Base-by-base conservation (phyloP, 1,139 yeast genomes). In the Zygosaccharomyces sapae region DNA sequence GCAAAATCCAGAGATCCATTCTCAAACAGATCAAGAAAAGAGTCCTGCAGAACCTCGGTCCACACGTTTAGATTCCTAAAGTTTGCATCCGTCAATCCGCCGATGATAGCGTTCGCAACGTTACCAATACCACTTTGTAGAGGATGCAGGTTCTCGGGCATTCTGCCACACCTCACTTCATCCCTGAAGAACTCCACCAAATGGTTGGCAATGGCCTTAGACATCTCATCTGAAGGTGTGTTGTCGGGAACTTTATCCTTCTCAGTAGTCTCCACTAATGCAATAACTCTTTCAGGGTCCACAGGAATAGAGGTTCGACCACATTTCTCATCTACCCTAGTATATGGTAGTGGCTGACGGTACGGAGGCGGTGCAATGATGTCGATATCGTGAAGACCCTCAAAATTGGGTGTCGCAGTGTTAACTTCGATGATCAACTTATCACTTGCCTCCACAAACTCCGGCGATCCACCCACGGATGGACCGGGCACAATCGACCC, bases 11-110 rank as follows among this genome's bases (percentile, higher is more conserved):
- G 79, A 48, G 95, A 86, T 45, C 97, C 98, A 53, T 85, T 81
- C 67, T 86, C 96, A 66, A 92, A 88, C 72, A 90, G 83, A 67
- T 89, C 96, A 61, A 92, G 77, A 81, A 92, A 92, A 2, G 97
- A 89, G 69, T 92, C 98, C 72, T 92, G 98, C 69, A 92, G 80
- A 36, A 92, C 98, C 71, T 92, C 98, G 34, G 97, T 92, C 97
- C 97, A 92, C 39, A 92, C 97, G 51, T 80, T 83, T 67, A 92
- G 77, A 66, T 88, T 79, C 70, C 85, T 83, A 74, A 92, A 92
- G 34, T 82, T 74, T 5, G 97, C 89, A 46, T 74, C 77, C 29
- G 97, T 92, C 57, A 92, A 79, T 44, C 97, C 98, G 67, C 88
- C 97, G 60, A 92, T 95, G 55, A 92, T 95, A 30, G 97, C 97